Conservation (phyloP, 129 eudicot genomes). For the Artemisia argyi region DNA sequence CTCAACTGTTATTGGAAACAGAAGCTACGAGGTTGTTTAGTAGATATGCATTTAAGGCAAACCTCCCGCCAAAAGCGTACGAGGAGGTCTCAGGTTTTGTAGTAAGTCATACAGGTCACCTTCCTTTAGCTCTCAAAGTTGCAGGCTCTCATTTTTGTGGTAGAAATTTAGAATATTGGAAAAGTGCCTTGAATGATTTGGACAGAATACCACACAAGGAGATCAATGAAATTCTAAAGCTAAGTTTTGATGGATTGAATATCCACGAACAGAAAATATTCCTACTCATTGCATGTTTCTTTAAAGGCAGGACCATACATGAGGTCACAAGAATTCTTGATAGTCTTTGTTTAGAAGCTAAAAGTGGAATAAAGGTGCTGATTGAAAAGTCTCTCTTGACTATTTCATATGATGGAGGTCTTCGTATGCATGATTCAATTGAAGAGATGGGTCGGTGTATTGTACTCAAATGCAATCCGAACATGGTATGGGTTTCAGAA, state of each 20-base stretch:
- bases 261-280: neutral
- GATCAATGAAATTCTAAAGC: neutral
- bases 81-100: neutral
- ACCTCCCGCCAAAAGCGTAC: neutral
- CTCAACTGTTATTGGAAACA: neutral
- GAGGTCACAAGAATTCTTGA: neutral
- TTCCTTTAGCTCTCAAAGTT: neutral
- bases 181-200: neutral
- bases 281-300: neutral
- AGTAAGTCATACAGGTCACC: neutral
- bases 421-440: neutral
- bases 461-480: neutral
- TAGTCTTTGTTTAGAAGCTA: neutral
- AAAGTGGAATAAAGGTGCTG: neutral
- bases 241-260: neutral
- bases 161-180: neutral
- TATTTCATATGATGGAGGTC: neutral
- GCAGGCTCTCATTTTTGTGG: neutral
- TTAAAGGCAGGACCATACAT: neutral
- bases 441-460: neutral
- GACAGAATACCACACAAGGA: neutral
- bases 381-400: neutral
- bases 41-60: slow-evolving; percentile 1
- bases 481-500: neutral
- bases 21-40: neutral